A percentile compares a stretch with the other conserved stretches of the same genome.
Conservation (phyloP, 2,329 filamentous ascomycete species). For the Tolypocladium nubicola region DNA sequence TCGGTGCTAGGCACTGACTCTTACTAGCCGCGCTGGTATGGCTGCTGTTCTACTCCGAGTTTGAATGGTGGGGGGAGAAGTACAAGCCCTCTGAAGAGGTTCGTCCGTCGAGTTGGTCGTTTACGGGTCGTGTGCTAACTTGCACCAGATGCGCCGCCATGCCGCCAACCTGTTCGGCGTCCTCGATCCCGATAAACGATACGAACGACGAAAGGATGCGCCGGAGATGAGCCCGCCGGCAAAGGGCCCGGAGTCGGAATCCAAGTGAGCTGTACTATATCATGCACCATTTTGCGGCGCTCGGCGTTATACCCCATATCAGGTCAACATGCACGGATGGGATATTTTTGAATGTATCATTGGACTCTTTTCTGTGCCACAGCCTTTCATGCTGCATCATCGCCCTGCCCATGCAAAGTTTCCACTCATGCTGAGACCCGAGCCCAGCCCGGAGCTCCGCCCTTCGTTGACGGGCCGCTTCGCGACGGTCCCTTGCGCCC, state of each 20-base stretch:
- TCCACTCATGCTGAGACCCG: constrained; percentile 44
- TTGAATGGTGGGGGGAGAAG: constrained; percentile 31
- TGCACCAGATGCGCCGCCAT: constrained; percentile 22
- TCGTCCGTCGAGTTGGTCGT: neutral
- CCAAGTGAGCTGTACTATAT: constrained; percentile 13
- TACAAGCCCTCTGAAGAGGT: constrained; percentile 33
- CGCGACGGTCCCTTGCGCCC: constrained; percentile 63
- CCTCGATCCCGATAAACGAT: constrained; percentile 29
- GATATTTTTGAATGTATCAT: constrained; percentile 10
- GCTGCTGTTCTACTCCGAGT: constrained; percentile 30
- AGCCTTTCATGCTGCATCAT: constrained; percentile 12
- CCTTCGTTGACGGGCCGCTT: constrained; percentile 71
- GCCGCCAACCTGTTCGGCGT: constrained; percentile 28
- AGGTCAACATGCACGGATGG: constrained; percentile 13
- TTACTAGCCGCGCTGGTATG: constrained; percentile 24
- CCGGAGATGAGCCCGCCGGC: constrained; percentile 17
- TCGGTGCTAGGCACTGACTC: neutral
- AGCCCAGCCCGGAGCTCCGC: constrained; percentile 31
- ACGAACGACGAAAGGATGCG: constrained; percentile 28
- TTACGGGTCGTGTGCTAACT: neutral
- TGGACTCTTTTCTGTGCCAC: constrained; percentile 4
- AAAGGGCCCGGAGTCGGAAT: constrained; percentile 16
- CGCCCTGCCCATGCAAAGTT: constrained; percentile 45
- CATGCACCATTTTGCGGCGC: constrained; percentile 12
- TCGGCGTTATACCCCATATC: constrained; percentile 15